Evolutionary conservation across 1,284 basidiomycete species (phyloP).

Genomic region (Cryptococcus wingfieldii): DNA sequence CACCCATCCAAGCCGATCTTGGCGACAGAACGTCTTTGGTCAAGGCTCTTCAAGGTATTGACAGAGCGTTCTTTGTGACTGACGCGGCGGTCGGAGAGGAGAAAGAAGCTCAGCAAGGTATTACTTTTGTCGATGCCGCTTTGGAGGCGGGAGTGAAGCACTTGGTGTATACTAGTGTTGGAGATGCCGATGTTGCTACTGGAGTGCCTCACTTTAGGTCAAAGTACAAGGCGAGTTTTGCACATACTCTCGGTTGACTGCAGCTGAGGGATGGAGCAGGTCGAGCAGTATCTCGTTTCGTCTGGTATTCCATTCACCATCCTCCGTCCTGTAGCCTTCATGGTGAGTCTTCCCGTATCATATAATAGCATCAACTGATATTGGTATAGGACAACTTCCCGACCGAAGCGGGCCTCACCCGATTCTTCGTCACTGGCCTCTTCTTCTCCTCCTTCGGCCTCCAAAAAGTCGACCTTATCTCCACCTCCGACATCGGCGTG

Average conservation of each 20-base stretch:
- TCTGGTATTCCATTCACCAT: conserved; percentile 45
- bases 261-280: conserved; percentile 35
- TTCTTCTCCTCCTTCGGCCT: conserved; percentile 11
- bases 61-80: conserved; percentile 18
- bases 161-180: conserved; percentile 16
- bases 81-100: conserved; percentile 35
- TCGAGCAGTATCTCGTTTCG: conserved; percentile 48
- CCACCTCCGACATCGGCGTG: conserved; percentile 14
- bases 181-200: conserved; percentile 7
- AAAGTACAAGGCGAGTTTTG: conserved; percentile 34
- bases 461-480: conserved; percentile 8
- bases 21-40: conserved; percentile 38
- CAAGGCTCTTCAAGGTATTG: conserved; percentile 39
- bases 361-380: background rate
- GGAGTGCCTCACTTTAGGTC: conserved; percentile 19
- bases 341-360: conserved; percentile 40
- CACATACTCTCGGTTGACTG: conserved; percentile 46
- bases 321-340: conserved; percentile 46
- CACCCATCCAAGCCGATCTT: conserved; percentile 49
- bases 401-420: conserved; percentile 5
- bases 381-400: conserved; percentile 19
- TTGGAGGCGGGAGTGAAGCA: conserved; percentile 16
- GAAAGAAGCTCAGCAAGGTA: conserved; percentile 27
- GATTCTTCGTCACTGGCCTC: conserved; percentile 11
- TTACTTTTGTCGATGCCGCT: conserved; percentile 16